Evolutionary conservation across 2,329 filamentous ascomycete genomes (phyloP).

Genomic region (Diaporthe ampelina): DNA sequence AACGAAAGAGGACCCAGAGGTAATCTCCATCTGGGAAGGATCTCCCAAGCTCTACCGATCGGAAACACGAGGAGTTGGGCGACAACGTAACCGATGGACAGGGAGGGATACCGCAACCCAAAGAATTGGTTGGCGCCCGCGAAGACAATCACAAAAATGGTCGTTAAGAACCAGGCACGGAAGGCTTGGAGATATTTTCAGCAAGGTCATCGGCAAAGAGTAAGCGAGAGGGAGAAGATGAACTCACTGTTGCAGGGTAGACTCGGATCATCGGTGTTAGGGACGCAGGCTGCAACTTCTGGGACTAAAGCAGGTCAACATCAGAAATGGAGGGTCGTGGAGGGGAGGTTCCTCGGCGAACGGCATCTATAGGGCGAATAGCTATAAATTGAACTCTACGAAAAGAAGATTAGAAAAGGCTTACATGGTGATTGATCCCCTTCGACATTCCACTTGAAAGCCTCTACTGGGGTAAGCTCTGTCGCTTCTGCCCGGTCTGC

Average conservation of each 20-base stretch:
- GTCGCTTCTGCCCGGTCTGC: slow-evolving; percentile 46
- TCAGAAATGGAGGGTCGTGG: not conserved
- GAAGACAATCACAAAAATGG: slow-evolving; percentile 51
- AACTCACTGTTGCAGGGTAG: slow-evolving; percentile 50
- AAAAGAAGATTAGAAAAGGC: slow-evolving; percentile 11
- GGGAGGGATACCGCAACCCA: slow-evolving; percentile 52
- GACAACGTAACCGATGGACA: slow-evolving; percentile 52
- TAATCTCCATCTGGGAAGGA: slow-evolving; percentile 48
- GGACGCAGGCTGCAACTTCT: slow-evolving; percentile 54
- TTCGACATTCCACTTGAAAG: slow-evolving; percentile 54
- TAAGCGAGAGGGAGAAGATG: not conserved
- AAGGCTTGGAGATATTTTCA: slow-evolving; percentile 44
- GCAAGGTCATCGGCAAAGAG: no score
- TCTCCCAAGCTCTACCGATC: slow-evolving; percentile 51
- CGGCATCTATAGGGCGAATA: no score
- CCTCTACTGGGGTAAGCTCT: slow-evolving; percentile 52
- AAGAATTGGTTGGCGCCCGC: slow-evolving; percentile 54
- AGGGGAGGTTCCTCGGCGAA: not conserved
- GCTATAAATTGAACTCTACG: not conserved
- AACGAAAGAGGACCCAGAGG: slow-evolving; percentile 45
- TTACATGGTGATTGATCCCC: slow-evolving; percentile 54
- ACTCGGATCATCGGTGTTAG: slow-evolving; percentile 52
- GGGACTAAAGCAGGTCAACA: slow-evolving; percentile 47
- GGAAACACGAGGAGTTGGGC: slow-evolving; percentile 54
- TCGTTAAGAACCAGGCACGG: slow-evolving; percentile 49